Conservation (phyloP, 306 rosid species). For the Prunus campanulata region DNA sequence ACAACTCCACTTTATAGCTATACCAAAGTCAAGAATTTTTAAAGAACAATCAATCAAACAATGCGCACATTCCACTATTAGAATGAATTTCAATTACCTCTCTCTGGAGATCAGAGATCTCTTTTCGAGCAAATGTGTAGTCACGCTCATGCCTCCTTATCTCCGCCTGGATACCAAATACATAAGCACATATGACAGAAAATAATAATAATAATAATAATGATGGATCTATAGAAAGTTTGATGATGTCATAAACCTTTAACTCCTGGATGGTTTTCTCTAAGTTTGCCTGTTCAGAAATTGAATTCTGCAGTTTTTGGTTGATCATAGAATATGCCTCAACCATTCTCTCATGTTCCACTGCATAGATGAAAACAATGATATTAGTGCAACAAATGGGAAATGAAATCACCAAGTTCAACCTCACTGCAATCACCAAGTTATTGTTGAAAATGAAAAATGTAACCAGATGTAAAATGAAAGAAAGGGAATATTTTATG, state of each 20-base stretch:
- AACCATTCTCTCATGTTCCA: slow-evolving; percentile 80
- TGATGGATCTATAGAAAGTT: not conserved
- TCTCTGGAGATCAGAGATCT: slow-evolving; percentile 70
- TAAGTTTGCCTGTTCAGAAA: slow-evolving; percentile 49
- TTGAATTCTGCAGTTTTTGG: slow-evolving; percentile 68
- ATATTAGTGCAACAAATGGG: slow-evolving; percentile 4
- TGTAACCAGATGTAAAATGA: not conserved
- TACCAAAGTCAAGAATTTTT: not conserved
- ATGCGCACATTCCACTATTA: not conserved
- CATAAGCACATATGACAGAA: slow-evolving; percentile 20
- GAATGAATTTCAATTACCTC: slow-evolving; percentile 54
- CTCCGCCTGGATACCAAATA: slow-evolving; percentile 54
- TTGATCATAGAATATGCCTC: slow-evolving; percentile 77
- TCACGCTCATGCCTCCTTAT: slow-evolving; percentile 78
- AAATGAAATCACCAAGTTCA: slow-evolving; percentile 14
- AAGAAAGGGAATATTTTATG: not conserved
- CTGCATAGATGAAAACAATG: slow-evolving; percentile 43
- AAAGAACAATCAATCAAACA: not conserved
- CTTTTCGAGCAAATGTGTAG: slow-evolving; percentile 62
- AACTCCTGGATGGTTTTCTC: slow-evolving; percentile 76
- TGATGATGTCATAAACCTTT: slow-evolving; percentile 45
- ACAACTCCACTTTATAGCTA: not conserved
- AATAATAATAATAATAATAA: not conserved
- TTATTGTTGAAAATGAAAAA: not conserved
- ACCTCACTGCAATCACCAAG: slow-evolving; percentile 8